phyloP scores from a whole-genome alignment of 306 rosid genomes.

The Senna siamea region DNA sequence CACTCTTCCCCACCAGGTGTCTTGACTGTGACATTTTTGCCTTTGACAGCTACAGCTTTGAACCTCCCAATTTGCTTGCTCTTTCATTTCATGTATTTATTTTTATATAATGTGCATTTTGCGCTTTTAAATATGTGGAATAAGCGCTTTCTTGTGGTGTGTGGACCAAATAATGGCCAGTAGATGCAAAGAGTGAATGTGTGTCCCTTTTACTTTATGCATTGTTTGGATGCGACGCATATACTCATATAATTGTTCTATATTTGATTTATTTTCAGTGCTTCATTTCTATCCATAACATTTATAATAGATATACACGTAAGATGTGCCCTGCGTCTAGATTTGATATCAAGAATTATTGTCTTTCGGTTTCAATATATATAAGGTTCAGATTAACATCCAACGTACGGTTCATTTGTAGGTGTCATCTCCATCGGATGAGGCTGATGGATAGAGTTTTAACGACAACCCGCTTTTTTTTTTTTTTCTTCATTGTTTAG shows the following conservation, averaged over 20 bases:
- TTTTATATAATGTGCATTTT: not conserved
- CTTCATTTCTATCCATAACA: not conserved
- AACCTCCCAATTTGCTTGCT: slow-evolving; percentile 47
- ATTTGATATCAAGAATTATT: not conserved
- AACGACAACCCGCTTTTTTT: not conserved
- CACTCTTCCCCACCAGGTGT: slow-evolving; percentile 47
- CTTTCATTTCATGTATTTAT: slow-evolving; percentile 24
- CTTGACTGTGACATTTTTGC: slow-evolving; percentile 57
- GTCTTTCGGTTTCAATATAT: not conserved
- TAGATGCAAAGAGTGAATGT: too few relatives aligned
- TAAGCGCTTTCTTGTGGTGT: slow-evolving; percentile 12
- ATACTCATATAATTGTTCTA: slow-evolving; percentile 26
- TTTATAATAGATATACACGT: not conserved
- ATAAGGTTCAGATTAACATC: not conserved
- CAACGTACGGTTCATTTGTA: slow-evolving; percentile 3
- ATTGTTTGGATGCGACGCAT: slow-evolving; percentile 42
- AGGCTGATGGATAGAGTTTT: not conserved
- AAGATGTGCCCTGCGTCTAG: not conserved
- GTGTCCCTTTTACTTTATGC: slow-evolving; percentile 40
- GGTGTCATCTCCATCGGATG: not conserved
- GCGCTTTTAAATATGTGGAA: not conserved
- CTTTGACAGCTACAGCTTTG: slow-evolving; percentile 29
- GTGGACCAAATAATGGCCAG: slow-evolving; percentile 53
- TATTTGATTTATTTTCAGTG: not conserved
- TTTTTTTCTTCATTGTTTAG: not conserved